Evolutionary conservation across 2,329 filamentous ascomycete genomes (phyloP).

Genomic region (Sphaerulina musiva): DNA sequence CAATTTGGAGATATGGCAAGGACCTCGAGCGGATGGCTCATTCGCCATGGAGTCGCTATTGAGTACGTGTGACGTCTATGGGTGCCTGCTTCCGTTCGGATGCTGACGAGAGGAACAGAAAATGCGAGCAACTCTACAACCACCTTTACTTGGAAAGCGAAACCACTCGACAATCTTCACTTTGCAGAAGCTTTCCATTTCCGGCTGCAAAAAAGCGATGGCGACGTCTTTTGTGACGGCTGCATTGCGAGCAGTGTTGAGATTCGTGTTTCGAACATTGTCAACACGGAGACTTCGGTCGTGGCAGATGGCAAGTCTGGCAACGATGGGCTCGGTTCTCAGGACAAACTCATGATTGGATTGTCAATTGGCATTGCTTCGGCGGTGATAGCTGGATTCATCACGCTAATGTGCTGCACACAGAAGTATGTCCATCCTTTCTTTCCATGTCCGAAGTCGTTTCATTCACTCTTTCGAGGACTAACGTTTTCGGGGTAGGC

Average conservation of each 20-base stretch:
- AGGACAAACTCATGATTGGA: slow-evolving; percentile 8
- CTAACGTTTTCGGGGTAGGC: not conserved
- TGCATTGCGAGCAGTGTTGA: slow-evolving; percentile 11
- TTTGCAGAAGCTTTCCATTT: slow-evolving; percentile 11
- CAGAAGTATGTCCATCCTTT: not conserved
- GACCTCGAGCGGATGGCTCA: slow-evolving; percentile 9
- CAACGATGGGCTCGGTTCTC: not conserved
- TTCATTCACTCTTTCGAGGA: too few species aligned
- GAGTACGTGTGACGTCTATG: not conserved
- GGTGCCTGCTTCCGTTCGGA: not conserved
- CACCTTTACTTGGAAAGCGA: slow-evolving; percentile 13
- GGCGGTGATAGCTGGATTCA: not conserved
- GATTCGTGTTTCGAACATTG: slow-evolving; percentile 4
- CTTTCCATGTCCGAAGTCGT: not conserved
- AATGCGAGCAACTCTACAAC: slow-evolving; percentile 6
- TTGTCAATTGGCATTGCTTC: slow-evolving; percentile 4
- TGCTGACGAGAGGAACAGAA: slow-evolving; percentile 2
- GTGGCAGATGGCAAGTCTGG: not conserved
- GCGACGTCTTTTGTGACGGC: slow-evolving; percentile 13
- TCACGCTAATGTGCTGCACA: slow-evolving; percentile 6
- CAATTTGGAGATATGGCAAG: slow-evolving; percentile 14
- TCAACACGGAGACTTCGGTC: slow-evolving; percentile 1
- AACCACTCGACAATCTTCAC: not conserved
- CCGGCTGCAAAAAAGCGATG: slow-evolving; percentile 18
- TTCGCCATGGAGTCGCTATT: slow-evolving; percentile 6